Base-by-base conservation (phyloP, 1,284 basidiomycete genomes). In the Moniliella sp. region DNA sequence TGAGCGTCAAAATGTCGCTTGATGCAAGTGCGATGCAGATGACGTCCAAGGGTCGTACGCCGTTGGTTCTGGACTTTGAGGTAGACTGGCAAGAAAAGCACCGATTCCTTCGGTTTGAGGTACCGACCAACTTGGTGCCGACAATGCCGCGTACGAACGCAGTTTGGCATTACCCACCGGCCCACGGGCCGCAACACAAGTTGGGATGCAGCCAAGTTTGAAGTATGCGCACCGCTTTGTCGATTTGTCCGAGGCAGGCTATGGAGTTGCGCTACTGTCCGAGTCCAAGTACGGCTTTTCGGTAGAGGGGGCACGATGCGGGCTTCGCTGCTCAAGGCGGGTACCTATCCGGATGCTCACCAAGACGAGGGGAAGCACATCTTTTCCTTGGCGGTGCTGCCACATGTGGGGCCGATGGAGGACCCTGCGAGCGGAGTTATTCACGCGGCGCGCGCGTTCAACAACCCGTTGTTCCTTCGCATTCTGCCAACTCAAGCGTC, bases 141-240 rank as follows among this genome's bases (percentile, higher is more conserved):
- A 77, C 33, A 69, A 71, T 33, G 86, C 84, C 0, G 83, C 74
- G 1, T 93, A 84, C 58, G 86, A 94, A 82, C 80, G 2, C 84
- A 84, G 45, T 93, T 88, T 44, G 88, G 88, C 1, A 72, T 73
- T 49, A 71, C 86, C n/a, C 74, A 80, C 48, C 68, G 84, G 31
- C 78, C 86, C 0, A 93, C 84, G 1, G 78, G 86, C 62, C 78
- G 82, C 62, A 93, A 93, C 52, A 93, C 84, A 12, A 35, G 34
- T 18, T 42, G 41, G 40, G 45, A 45, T 18, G 39, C 42, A 9
- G 79, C 76, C 37, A 74, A 73, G 48, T 77, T 78, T 45, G 76
- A 78, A 53, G 75, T 78, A 4, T 76, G 74, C 53, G 73, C 75
- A 76, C 60, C 81, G 83, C 65, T 81, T 62, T 16, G 65, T 54